A percentile compares a stretch with the other conserved stretches of the same genome.
Conservation (phyloP, 2,329 filamentous ascomycete genomes). For the Teratosphaeria gauchensis region DNA sequence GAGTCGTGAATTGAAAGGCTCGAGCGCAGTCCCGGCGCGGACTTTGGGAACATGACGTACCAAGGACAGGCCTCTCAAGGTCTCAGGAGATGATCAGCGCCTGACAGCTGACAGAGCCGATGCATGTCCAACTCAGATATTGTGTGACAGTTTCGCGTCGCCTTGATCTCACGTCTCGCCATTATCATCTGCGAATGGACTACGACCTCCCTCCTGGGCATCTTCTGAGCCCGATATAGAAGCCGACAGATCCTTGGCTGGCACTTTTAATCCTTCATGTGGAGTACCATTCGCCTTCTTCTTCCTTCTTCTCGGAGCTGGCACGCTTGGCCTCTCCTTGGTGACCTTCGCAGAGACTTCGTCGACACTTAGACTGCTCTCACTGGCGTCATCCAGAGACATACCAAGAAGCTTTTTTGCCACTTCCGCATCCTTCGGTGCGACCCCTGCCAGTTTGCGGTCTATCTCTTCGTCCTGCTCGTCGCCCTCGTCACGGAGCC, state of each 20-base stretch:
- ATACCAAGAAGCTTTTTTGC: constrained; percentile 57
- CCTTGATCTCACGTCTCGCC: constrained; percentile 2
- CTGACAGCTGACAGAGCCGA: neutral
- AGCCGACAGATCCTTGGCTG: constrained; percentile 3
- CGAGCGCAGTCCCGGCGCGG: neutral
- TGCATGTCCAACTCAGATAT: neutral
- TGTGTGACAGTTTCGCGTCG: neutral
- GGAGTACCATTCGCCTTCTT: neutral
- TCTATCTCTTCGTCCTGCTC: constrained; percentile 19
- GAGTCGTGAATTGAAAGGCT: neutral
- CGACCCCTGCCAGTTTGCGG: constrained; percentile 17
- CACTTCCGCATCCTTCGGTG: constrained; percentile 20
- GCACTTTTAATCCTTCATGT: constrained; percentile 1
- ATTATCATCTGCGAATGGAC: constrained; percentile 10
- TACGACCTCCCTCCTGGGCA: constrained; percentile 3
- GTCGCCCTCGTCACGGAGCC: constrained; percentile 26
- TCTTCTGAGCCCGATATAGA: constrained; percentile 5
- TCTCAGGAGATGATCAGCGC: neutral
- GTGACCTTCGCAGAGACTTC: constrained; percentile 61
- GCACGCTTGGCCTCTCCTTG: constrained; percentile 71
- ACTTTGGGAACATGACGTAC: too few species aligned
- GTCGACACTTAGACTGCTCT: constrained; percentile 55
- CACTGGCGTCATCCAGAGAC: constrained; percentile 57
- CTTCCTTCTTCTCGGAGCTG: constrained; percentile 59
- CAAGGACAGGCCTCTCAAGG: neutral